These are phyloP conservation scores for Lyophyllum shimeji DNA, from an alignment of 768 basidiomycete species.

Conservation along the genomic window DNA sequence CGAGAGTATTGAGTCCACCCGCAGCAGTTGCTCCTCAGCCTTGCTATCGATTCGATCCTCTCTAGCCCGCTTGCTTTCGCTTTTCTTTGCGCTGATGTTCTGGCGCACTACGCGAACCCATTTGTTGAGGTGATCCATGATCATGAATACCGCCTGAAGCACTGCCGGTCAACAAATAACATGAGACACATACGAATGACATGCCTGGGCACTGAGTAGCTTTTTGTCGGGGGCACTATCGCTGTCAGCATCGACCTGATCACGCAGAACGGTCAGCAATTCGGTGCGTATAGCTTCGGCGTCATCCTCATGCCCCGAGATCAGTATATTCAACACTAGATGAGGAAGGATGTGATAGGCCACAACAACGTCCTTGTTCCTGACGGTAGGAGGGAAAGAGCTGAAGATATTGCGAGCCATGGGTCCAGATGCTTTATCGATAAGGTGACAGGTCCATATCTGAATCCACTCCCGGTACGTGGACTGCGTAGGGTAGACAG, in stretches of 20 bases:
- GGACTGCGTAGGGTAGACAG: conserved; percentile 72
- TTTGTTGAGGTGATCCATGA: conserved; percentile 92
- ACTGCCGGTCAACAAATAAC: too few relatives aligned
- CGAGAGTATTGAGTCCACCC: conserved; percentile 78
- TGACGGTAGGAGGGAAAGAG: conserved; percentile 74
- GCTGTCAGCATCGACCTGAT: conserved; percentile 73
- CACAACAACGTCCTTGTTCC: conserved; percentile 91
- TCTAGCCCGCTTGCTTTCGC: conserved; percentile 50
- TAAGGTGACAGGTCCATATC: conserved; percentile 80
- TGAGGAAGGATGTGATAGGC: conserved; percentile 91
- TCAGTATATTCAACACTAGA: conserved; percentile 80
- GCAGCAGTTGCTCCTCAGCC: conserved; percentile 59
- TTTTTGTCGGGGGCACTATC: conserved; percentile 73
- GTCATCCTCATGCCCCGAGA: conserved; percentile 68
- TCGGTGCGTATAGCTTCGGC: conserved; percentile 69
- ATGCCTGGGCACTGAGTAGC: conserved; percentile 90
- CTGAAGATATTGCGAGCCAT: conserved; percentile 71
- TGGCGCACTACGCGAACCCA: conserved; percentile 82
- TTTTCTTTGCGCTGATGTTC: conserved; percentile 50
- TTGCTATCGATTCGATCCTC: conserved; percentile 32
- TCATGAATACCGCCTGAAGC: conserved; percentile 81
- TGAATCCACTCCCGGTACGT: conserved; percentile 98
- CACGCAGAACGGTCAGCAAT: conserved; percentile 77
- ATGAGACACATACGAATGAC: conserved; percentile 4
- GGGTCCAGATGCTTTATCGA: conserved; percentile 57